A percentile compares a stretch with the other conserved stretches of the same genome.
phyloP scores from a whole-genome alignment of 1,139 yeast genomes.

The Pichia sp. region DNA sequence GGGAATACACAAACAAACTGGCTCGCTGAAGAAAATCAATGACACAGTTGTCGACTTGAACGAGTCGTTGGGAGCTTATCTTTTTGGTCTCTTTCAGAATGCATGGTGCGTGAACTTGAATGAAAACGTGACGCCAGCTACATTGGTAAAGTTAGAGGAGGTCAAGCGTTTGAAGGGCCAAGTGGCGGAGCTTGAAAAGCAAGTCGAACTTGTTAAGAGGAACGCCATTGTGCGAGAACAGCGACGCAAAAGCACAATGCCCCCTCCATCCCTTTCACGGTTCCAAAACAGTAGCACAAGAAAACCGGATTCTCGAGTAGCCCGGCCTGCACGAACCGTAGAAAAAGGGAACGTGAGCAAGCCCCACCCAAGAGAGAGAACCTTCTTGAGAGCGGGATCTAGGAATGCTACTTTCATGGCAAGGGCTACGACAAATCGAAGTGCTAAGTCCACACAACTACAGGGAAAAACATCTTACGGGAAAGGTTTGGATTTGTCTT shows the following conservation, averaged over 20 bases:
- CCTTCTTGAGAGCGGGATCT: slow-evolving; percentile 13
- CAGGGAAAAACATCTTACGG: background rate
- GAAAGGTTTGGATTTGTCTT: slow-evolving; percentile 8
- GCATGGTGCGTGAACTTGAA: slow-evolving; percentile 64
- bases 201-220: slow-evolving; percentile 12
- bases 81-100: slow-evolving; percentile 59
- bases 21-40: slow-evolving; percentile 46
- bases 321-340: background rate
- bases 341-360: background rate
- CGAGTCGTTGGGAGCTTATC: slow-evolving; percentile 58
- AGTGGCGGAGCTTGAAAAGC: slow-evolving; percentile 16
- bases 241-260: slow-evolving; percentile 18
- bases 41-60: slow-evolving; percentile 51
- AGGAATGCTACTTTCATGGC: slow-evolving; percentile 1
- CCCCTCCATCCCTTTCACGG: slow-evolving; percentile 21
- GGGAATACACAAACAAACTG: slow-evolving; percentile 42
- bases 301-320: background rate
- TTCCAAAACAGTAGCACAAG: background rate
- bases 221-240: background rate
- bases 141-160: slow-evolving; percentile 19
- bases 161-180: slow-evolving; percentile 19
- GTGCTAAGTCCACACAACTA: background rate
- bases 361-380: background rate
- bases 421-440: background rate
- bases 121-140: slow-evolving; percentile 37